Percentiles rank a stretch among this genome's conserved stretches.
Evolutionary conservation across 1,284 basidiomycete genomes (phyloP).

Genomic region (Pseudozyma hubeiensis): DNA sequence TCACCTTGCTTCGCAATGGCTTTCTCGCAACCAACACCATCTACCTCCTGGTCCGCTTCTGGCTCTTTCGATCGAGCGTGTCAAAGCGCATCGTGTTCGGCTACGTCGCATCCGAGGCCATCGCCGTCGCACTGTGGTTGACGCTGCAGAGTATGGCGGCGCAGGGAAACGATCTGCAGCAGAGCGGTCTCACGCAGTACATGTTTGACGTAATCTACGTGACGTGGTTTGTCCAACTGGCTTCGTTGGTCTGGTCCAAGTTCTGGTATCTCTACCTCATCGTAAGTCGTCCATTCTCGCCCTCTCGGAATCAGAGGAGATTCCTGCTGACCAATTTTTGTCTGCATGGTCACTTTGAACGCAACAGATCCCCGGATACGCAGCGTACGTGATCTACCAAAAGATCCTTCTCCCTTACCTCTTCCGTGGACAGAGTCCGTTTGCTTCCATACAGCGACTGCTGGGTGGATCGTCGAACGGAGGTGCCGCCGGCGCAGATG

Average conservation of each 20-base stretch:
- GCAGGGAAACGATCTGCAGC: constrained; percentile 64
- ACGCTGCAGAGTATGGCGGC: constrained; percentile 65
- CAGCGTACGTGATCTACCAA: constrained; percentile 57
- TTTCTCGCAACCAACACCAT: constrained; percentile 61
- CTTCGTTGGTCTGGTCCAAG: constrained; percentile 63
- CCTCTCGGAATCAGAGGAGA: too few species aligned
- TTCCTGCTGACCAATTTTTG: not conserved
- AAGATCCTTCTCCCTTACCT: constrained; percentile 65
- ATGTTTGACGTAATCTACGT: constrained; percentile 70
- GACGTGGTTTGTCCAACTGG: constrained; percentile 68
- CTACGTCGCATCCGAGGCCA: constrained; percentile 60
- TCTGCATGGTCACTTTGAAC: not conserved
- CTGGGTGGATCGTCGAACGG: constrained; percentile 6
- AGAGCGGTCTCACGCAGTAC: constrained; percentile 67
- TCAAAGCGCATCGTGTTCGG: constrained; percentile 34
- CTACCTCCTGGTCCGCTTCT: constrained; percentile 56
- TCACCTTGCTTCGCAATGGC: constrained; percentile 54
- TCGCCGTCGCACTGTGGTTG: constrained; percentile 60
- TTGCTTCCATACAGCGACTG: constrained; percentile 25
- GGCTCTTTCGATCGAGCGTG: constrained; percentile 38
- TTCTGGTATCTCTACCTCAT: constrained; percentile 66
- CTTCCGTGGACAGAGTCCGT: constrained; percentile 54
- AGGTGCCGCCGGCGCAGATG: constrained; percentile 3
- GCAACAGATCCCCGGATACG: constrained; percentile 68
- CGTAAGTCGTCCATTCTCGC: constrained; percentile 45